Evolutionary conservation across 1,284 basidiomycete genomes (phyloP), one percentile per base, ranked within the genome.

Genomic region (Ustilago trichophora): DNA sequence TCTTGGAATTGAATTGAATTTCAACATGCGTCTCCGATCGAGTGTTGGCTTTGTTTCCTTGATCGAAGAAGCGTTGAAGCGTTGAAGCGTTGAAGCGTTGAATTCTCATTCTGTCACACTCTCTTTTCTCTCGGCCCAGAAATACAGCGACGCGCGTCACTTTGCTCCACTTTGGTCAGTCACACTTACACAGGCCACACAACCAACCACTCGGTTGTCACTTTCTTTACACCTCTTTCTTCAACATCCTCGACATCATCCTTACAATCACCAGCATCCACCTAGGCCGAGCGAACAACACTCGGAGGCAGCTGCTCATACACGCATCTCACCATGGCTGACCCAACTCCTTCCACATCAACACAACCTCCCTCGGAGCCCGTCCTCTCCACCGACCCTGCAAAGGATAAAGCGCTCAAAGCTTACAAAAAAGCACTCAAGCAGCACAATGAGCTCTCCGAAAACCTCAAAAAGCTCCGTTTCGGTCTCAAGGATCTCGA

Each of bases 401-500:
- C 64, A 40, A 74, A 70, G 53, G 64, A 70, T 19, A 84, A 83
- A 24, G 77, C 73, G 36, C 67, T 79, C 34, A 68, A 72, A 55
- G 67, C 68, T 5, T 79, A 76, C 63, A 70, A 69, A 32, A 72
- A 75, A 52, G 74, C 74, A 31, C 59, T 76, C 51, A 82, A 75
- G 53, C 63, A 71, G 46, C 88, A 87, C 78, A 84, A 87, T 58
- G 87, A 80, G 37, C 76, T 77, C 33, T 73, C 77, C 4, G 72
- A 68, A 9, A 69, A 60, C 34, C 64, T 80, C 48, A 78, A 80
- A 46, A 76, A 75, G 46, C 64, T 79, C 33, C 77, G 78, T 31
- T 70, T 69, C 56, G 65, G 69, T 26, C 69, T 79, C 33, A 93
- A 92, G 79, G 89, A 92, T 56, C 84, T 98, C 12, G 90, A 94